Base-by-base conservation (phyloP, 106 monocot species). In the Hemerocallis citrina region DNA sequence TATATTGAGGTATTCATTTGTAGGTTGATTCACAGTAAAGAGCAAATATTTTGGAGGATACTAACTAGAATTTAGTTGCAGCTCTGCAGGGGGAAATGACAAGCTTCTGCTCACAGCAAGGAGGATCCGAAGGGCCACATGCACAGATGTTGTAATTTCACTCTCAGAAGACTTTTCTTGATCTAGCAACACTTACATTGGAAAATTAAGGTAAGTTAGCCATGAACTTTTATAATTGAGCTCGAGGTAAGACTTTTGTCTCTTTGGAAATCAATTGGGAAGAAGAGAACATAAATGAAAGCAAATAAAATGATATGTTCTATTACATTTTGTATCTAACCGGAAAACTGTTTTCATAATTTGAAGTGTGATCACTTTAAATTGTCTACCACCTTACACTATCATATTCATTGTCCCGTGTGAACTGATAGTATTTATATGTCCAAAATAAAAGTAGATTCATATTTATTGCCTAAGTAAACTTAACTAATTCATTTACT, bases 51-150 rank as follows among this genome's bases (percentile, higher is more conserved):
- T n/a, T 2, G 16, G 6, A 40, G 27, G 14, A 16, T 42, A 29
- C 41, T 64, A 45, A 47, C 15, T 28, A 23, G 52, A 47, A n/a
- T n/a, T n/a, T 50, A 34, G 19, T 43, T 71, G 48, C 69, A 82
- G 92, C 85, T 45, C 57, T 77, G 6, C 76, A 77, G 34, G 80
- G 62, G 70, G 84, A 48, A 93, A 79, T 34, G 92, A 88, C 42
- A 93, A 93, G 62, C 78, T 93, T 57, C 66, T 93, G 56, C 81
- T 93, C 31, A 75, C 88, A 32, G 92, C 88, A 20, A 69, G 88
- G 3, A 88, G 72, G 74, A 57, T 81, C 47, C 74, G 92, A 17
- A 74, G 78, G 22, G 76, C 88, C 17, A 84, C 81, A 21, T 66
- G 73, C 57, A 74, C 88, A 0, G 88, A 84, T 8, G 88, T 81